Conservation (phyloP, 768 basidiomycete genomes). For the Podaxis pistillaris region DNA sequence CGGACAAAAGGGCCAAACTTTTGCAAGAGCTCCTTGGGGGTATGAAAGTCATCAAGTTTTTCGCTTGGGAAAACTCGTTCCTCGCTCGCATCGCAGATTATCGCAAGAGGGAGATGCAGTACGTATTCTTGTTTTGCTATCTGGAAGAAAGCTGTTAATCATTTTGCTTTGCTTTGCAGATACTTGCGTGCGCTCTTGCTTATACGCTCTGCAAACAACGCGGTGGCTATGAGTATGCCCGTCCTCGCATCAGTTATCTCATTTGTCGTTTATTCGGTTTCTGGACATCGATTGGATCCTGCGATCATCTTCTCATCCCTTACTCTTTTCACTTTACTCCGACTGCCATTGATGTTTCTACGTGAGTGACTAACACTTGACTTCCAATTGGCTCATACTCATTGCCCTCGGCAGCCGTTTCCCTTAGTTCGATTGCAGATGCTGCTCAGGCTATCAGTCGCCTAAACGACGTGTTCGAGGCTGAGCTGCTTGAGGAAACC, state of each 20-base stretch:
- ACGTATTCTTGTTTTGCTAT: slow-evolving; percentile 21
- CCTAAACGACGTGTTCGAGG: slow-evolving; percentile 78
- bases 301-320: slow-evolving; percentile 82
- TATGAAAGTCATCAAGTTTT: slow-evolving; percentile 92
- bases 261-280: slow-evolving; percentile 73
- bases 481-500: slow-evolving; percentile 68
- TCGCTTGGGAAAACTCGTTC: slow-evolving; percentile 86
- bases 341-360: slow-evolving; percentile 78
- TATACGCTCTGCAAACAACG: slow-evolving; percentile 64
- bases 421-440: slow-evolving; percentile 80
- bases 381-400: slow-evolving; percentile 14
- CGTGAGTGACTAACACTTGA: slow-evolving; percentile 32
- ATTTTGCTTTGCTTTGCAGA: slow-evolving; percentile 27
- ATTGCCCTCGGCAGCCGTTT: slow-evolving; percentile 45
- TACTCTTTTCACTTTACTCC: slow-evolving; percentile 79
- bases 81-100: slow-evolving; percentile 69
- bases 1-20: slow-evolving; percentile 85
- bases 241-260: slow-evolving; percentile 75
- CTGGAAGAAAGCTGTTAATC: background rate
- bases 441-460: slow-evolving; percentile 79
- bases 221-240: slow-evolving; percentile 71
- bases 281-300: slow-evolving; percentile 67
- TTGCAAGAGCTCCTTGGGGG: slow-evolving; percentile 87
- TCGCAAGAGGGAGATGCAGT: slow-evolving; percentile 70
- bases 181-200: slow-evolving; percentile 68